Percentiles rank a stretch among this genome's conserved stretches.
phyloP scores from a whole-genome alignment of 768 basidiomycete species.

The Tylopilus felleus region DNA sequence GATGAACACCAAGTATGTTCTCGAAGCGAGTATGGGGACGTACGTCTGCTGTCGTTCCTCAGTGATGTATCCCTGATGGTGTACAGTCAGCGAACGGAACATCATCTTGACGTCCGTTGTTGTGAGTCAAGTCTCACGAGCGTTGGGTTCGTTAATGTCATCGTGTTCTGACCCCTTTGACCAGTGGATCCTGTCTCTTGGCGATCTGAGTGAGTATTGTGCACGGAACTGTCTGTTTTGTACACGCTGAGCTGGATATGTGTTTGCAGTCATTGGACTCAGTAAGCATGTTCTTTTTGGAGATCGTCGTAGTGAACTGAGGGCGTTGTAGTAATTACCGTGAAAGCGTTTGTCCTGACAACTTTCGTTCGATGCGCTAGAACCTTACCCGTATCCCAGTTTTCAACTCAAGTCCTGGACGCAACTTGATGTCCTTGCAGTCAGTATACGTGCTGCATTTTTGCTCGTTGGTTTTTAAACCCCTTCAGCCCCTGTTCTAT shows the following conservation, averaged over 20 bases:
- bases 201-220: constrained; percentile 44
- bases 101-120: constrained; percentile 41
- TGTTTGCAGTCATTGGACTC: constrained; percentile 8
- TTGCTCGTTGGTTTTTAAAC: background rate
- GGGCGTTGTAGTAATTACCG: constrained; percentile 43
- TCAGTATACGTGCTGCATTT: constrained; percentile 17
- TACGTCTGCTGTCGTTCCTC: constrained; percentile 29
- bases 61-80: constrained; percentile 26
- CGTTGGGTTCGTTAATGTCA: background rate
- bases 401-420: constrained; percentile 38
- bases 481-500: constrained; percentile 45
- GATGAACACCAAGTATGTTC: constrained; percentile 38
- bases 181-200: constrained; percentile 37
- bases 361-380: background rate
- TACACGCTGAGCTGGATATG: background rate
- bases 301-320: background rate
- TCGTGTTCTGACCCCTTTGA: constrained; percentile 10
- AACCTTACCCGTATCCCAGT: constrained; percentile 23
- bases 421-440: constrained; percentile 39
- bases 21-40: constrained; percentile 47
- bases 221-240: background rate
- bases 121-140: constrained; percentile 34
- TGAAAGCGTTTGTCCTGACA: constrained; percentile 42
- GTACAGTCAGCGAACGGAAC: constrained; percentile 40
- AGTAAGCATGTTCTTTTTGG: constrained; percentile 1